Evolutionary conservation across 768 basidiomycete genomes (phyloP).

Genomic region (Mycena galopus): DNA sequence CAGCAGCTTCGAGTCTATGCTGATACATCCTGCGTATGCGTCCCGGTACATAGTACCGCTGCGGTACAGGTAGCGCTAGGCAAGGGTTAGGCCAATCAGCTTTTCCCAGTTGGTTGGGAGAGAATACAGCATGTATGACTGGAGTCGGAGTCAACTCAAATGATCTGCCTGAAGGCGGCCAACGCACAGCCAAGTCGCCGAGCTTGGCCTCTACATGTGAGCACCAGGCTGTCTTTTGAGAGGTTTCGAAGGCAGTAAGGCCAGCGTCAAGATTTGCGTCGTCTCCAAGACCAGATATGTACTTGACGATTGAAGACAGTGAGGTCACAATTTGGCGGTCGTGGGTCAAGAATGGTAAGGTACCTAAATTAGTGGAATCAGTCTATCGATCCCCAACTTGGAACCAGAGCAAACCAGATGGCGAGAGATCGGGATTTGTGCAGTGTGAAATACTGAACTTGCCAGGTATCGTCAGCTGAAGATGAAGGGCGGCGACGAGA

Average conservation of each 20-base stretch:
- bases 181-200: constrained; percentile 79
- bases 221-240: constrained; percentile 71
- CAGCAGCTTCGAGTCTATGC: constrained; percentile 71
- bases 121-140: constrained; percentile 78
- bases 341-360: constrained; percentile 79
- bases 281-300: constrained; percentile 60
- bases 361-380: constrained; percentile 59
- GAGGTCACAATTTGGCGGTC: constrained; percentile 63
- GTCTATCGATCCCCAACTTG: neutral
- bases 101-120: constrained; percentile 71
- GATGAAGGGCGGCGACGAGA: constrained; percentile 73
- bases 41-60: constrained; percentile 78
- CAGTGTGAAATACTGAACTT: constrained; percentile 73
- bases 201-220: constrained; percentile 76
- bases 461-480: constrained; percentile 79
- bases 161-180: neutral
- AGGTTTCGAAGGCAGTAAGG: constrained; percentile 60
- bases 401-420: constrained; percentile 66
- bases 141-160: constrained; percentile 7
- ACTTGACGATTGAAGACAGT: constrained; percentile 73
- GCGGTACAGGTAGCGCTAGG: constrained; percentile 73
- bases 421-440: constrained; percentile 78
- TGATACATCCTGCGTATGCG: constrained; percentile 71
- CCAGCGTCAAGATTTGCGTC: constrained; percentile 58
- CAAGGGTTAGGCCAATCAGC: constrained; percentile 67